Percentiles rank a stretch among this genome's conserved stretches.
Conservation (phyloP, 2,329 filamentous ascomycete species). For the Fusarium domesticum region DNA sequence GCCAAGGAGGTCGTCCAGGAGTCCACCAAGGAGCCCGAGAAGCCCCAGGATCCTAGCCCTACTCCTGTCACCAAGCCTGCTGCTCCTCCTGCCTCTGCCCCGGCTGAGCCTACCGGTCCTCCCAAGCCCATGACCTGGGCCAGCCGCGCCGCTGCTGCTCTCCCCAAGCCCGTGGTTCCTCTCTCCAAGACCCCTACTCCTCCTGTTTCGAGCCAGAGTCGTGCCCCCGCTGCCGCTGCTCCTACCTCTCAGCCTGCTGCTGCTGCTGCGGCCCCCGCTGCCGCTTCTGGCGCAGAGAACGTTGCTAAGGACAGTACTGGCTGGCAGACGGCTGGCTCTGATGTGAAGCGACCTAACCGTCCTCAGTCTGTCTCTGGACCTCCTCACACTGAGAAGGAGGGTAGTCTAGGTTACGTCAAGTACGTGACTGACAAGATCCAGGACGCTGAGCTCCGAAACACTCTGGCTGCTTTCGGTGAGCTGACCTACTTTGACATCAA, state of each 20-base stretch:
- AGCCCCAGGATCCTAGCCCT: conserved; percentile 62
- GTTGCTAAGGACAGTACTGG: conserved; percentile 50
- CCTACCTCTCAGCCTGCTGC: conserved; percentile 38
- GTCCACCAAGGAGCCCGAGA: conserved; percentile 56
- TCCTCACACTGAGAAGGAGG: conserved; percentile 63
- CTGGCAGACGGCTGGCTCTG: conserved; percentile 85
- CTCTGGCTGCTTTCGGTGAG: conserved; percentile 69
- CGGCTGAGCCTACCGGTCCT: conserved; percentile 43
- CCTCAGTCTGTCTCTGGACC: conserved; percentile 61
- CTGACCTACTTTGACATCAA: conserved; percentile 74
- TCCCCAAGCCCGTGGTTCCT: conserved; percentile 52
- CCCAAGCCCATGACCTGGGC: conserved; percentile 73
- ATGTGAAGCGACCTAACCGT: conserved; percentile 81
- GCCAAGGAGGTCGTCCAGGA: conserved; percentile 54
- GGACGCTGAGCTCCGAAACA: conserved; percentile 65
- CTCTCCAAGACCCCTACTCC: conserved; percentile 57
- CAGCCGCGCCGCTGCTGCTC: conserved; percentile 61
- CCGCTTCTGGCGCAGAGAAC: conserved; percentile 40
- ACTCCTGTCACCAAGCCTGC: conserved; percentile 45
- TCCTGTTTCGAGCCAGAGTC: conserved; percentile 47
- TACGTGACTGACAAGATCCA: conserved; percentile 89
- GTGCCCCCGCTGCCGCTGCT: conserved; percentile 49
- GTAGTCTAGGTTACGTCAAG: conserved; percentile 86
- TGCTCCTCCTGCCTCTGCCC: conserved; percentile 33
- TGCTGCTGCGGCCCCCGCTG: conserved; percentile 38